Base-by-base conservation (phyloP, 768 basidiomycete genomes). In the Leccinellum rugosiceps region DNA sequence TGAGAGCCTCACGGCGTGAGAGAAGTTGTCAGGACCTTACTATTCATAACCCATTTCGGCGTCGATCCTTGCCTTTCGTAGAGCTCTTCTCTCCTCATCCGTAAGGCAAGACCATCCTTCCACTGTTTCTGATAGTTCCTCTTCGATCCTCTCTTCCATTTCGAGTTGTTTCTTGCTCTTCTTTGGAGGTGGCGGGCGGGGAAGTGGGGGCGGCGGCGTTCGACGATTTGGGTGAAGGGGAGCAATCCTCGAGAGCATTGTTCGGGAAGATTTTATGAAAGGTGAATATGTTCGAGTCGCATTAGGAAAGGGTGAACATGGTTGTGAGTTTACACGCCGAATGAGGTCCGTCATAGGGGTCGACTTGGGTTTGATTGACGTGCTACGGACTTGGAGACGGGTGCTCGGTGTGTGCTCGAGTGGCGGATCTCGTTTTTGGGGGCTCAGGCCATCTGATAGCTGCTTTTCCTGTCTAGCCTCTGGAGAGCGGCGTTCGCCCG, bases 101-200 rank as follows among this genome's bases (percentile, higher is more conserved):
- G 64, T 62, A 52, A 73, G 67, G 32, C 72, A 68, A 32, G 79
- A 78, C 74, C 87, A 82, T 17, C 88, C 90, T 11, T 88, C 88
- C 3, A 88, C 75, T 44, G 77, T 83, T 60, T 92, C 90, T 25
- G 87, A 77, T 56, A 92, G 72, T 72, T 92, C 89, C 69, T 88
- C 83, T 67, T 91, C 89, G 81, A 90, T 90, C 64, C 79, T 81
- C 69, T 92, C 90, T 72, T 92, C 90, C 65, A 81, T 72, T 65
- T 85, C 82, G 23, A 88, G 71, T 72, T 89, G 83, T 68, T 91
- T 92, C 77, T 90, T 90, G 52, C 83, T 85, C 76, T 92, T 92
- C 74, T 85, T 88, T 60, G 79, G 82, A 46, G 85, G 84, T 5
- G 88, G 87, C 0, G 84, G 84, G 4, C 83, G 82, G 1, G 90